Conservation (phyloP, 2,329 filamentous ascomycete species). For the Venturia pyrina region DNA sequence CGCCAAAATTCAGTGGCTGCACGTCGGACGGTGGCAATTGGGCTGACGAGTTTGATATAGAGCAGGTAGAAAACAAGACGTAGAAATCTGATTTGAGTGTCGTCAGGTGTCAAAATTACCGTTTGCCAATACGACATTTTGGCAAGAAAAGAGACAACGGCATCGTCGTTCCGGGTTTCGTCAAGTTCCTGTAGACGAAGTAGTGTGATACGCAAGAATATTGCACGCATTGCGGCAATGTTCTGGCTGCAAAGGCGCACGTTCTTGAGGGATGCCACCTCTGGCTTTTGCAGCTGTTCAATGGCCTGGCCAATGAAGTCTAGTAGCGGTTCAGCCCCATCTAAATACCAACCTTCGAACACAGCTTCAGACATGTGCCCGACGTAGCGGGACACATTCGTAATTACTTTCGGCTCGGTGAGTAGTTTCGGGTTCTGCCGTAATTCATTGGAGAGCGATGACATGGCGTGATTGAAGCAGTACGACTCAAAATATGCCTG, state of each 20-base stretch:
- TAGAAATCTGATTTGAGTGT: conserved; percentile 70
- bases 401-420: conserved; percentile 71
- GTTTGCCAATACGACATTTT: conserved; percentile 95
- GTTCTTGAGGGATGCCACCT: conserved; percentile 70
- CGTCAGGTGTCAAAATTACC: conserved; percentile 69
- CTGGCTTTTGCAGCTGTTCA: conserved; percentile 80
- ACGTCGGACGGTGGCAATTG: conserved; percentile 55
- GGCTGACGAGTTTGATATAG: conserved; percentile 76
- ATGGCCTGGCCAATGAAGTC: conserved; percentile 79
- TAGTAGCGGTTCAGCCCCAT: conserved; percentile 71
- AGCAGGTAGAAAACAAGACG: conserved; percentile 86
- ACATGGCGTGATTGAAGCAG: conserved; percentile 64
- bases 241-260: conserved; percentile 87
- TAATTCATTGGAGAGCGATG: conserved; percentile 59
- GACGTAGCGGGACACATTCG: conserved; percentile 74
- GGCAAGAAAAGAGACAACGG: conserved; percentile 58
- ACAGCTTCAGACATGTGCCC: conserved; percentile 79
- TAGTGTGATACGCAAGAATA: conserved; percentile 69
- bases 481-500: conserved; percentile 94
- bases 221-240: conserved; percentile 62
- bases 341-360: conserved; percentile 93
- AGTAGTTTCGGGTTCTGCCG: conserved; percentile 62
- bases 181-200: conserved; percentile 75
- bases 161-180: conserved; percentile 46
- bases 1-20: conserved; percentile 78